Evolutionary conservation across 1,139 yeast genomes (phyloP).

Genomic region (Yamadazyma oceani): DNA sequence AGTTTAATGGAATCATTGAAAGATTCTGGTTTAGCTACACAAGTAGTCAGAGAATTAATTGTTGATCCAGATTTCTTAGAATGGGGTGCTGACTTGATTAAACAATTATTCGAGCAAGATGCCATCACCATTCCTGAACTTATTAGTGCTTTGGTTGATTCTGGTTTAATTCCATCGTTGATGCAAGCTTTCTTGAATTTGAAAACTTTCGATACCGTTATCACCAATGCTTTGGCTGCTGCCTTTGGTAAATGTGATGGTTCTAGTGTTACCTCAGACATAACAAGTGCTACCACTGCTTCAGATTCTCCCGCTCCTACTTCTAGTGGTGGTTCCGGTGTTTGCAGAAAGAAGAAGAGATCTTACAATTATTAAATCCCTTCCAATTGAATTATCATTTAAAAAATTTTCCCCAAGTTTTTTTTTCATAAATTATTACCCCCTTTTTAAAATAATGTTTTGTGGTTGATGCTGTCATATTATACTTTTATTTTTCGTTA

Average conservation of each 20-base stretch:
- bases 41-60: conserved; percentile 42
- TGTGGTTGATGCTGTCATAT: conserved; percentile 9
- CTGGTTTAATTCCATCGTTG: conserved; percentile 42
- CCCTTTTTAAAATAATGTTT: conserved; percentile 8
- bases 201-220: conserved; percentile 40
- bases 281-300: conserved; percentile 21
- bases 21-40: conserved; percentile 44
- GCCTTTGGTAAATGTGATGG: conserved; percentile 44
- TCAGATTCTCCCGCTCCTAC: conserved; percentile 19
- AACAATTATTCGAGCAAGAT: conserved; percentile 29
- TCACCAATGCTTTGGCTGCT: conserved; percentile 48
- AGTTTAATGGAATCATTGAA: conserved; percentile 48
- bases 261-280: conserved; percentile 26
- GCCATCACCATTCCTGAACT: conserved; percentile 32
- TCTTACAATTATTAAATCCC: conserved; percentile 15
- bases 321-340: conserved; percentile 12
- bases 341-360: conserved; percentile 21
- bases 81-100: conserved; percentile 43
- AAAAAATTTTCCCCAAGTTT: no score
- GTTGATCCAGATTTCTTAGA: conserved; percentile 40
- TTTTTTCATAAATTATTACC: conserved; percentile 15
- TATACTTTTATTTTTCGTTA: conserved; percentile 5
- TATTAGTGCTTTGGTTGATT: conserved; percentile 31
- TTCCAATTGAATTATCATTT: no score
- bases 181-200: conserved; percentile 42